Percentiles rank a stretch among this genome's conserved stretches.
Evolutionary conservation across 257 asterid genomes (phyloP).

Genomic region (Solanum bulbocastanum): DNA sequence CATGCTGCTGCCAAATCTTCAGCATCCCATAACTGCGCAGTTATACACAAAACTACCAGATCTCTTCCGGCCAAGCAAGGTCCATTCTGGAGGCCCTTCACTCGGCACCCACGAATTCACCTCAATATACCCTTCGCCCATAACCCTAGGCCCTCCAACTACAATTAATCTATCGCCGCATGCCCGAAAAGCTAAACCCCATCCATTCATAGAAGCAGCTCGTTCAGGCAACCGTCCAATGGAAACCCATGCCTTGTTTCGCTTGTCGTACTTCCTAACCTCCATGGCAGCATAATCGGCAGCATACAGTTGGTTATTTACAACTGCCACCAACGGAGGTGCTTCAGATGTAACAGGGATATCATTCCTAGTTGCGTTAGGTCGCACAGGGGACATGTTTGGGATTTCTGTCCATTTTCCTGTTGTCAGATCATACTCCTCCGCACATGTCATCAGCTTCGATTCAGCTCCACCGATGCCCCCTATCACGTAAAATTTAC

Average conservation of each 20-base stretch:
- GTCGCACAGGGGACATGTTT: slow-evolving; percentile 68
- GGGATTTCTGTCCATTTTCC: slow-evolving; percentile 71
- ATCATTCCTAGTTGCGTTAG: slow-evolving; percentile 38
- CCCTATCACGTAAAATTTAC: slow-evolving; percentile 65
- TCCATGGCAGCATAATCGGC: slow-evolving; percentile 82
- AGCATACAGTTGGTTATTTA: slow-evolving; percentile 64
- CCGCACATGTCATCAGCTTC: slow-evolving; percentile 37
- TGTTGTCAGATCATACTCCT: slow-evolving; percentile 36
- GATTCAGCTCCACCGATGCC: slow-evolving; percentile 49
- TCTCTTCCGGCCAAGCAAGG: slow-evolving; percentile 66
- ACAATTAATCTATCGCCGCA: slow-evolving; percentile 50
- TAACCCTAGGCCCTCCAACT: slow-evolving; percentile 62
- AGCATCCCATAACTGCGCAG: slow-evolving; percentile 99
- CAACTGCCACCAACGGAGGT: slow-evolving; percentile 85
- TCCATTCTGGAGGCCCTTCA: slow-evolving; percentile 44
- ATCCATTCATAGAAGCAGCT: slow-evolving; percentile 65
- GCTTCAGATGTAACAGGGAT: slow-evolving; percentile 66
- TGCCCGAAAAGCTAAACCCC: slow-evolving; percentile 51
- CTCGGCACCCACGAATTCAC: slow-evolving; percentile 45
- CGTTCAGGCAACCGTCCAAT: slow-evolving; percentile 72
- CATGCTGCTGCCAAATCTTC: slow-evolving; percentile 22
- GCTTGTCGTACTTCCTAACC: slow-evolving; percentile 55
- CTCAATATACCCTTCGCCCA: slow-evolving; percentile 41
- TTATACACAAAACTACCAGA: slow-evolving; percentile 88
- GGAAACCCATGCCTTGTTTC: slow-evolving; percentile 30